These are phyloP conservation scores for Aspergillus clavatus DNA, from an alignment of 2,329 filamentous ascomycete genomes.

Conservation along the genomic window DNA sequence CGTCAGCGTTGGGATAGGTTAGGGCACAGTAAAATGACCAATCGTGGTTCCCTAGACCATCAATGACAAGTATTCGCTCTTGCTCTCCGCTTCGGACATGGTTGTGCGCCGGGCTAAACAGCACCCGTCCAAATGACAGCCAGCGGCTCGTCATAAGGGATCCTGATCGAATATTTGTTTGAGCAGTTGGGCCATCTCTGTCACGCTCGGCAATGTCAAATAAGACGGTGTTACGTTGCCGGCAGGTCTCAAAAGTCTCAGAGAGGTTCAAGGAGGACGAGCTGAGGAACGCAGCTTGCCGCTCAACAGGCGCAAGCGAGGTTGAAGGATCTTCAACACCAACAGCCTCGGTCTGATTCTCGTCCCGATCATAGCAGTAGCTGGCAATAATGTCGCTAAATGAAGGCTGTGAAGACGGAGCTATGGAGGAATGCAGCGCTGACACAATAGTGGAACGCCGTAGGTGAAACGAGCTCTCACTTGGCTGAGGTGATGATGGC, in stretches of 20 bases:
- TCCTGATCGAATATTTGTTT: constrained; percentile 46
- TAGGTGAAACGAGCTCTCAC: constrained; percentile 36
- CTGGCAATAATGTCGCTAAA: constrained; percentile 51
- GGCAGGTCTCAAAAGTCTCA: constrained; percentile 25
- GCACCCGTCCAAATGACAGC: constrained; percentile 48
- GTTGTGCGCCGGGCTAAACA: constrained; percentile 48
- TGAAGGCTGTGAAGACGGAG: constrained; percentile 50
- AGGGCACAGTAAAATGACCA: constrained; percentile 51
- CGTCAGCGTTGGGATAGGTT: constrained; percentile 43
- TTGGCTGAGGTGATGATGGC: constrained; percentile 24
- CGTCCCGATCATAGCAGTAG: constrained; percentile 38
- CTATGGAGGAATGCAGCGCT: constrained; percentile 46
- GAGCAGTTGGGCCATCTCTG: constrained; percentile 37
- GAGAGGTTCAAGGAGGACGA: constrained; percentile 21
- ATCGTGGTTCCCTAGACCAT: constrained; percentile 49
- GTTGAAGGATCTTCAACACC: constrained; percentile 19
- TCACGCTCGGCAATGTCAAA: constrained; percentile 41
- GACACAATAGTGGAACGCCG: constrained; percentile 50
- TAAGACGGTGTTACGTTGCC: constrained; percentile 30
- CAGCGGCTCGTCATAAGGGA: constrained; percentile 49
- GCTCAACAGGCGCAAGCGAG: constrained; percentile 17
- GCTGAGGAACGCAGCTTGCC: constrained; percentile 24
- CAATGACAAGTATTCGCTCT: constrained; percentile 45
- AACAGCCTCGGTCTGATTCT: constrained; percentile 18
- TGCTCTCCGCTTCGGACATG: constrained; percentile 39